Base-by-base conservation (phyloP, 2,329 filamentous ascomycete species). In the Neurospora sp. region DNA sequence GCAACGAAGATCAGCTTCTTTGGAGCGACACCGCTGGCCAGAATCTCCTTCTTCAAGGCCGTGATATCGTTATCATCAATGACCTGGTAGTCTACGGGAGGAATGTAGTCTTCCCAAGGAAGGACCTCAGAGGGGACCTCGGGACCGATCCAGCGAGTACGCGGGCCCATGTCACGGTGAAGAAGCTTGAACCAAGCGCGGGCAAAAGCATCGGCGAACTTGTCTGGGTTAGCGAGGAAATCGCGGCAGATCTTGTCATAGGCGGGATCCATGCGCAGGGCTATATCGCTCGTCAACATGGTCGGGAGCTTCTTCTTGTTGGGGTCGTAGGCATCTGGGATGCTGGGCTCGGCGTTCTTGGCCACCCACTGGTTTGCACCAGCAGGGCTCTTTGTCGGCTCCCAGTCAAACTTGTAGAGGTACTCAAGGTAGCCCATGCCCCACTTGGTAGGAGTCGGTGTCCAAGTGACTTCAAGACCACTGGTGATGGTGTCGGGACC, bases 171-270 rank as follows among this genome's bases (percentile, higher is more conserved):
- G 78, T 93, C 91, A 82, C 91, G 91, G 82, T 94, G 91, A 40
- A 91, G 84, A 57, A 94, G 86, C 87, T 94, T 93, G 87, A 92
- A 94, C 91, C 91, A 94, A 15, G 91, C 91, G 67, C 87, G 87
- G 28, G 86, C 83, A 76, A 93, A 94, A 8, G 86, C 88, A 71
- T 92, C 88, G 69, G 84, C 85, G 46, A 93, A 85, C 82, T 92
- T 81, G 66, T 91, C 85, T 1, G 89, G 89, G 81, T 93, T 82
- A 74, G 88, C 86, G 66, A 90, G 82, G 86, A 88, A 93, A 75
- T 85, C 86, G 68, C 88, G 87, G 19, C 89, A 86, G 77, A 94
- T 91, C 86, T 92, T 92, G 82, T 91, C 89, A 81, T 92, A 94
- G 8, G 75, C 82, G 1, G 89, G 88, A 77, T 93, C 91, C 77